phyloP scores from a whole-genome alignment of 2,329 filamentous ascomycete genomes.

The Fusarium gaditjirri region DNA sequence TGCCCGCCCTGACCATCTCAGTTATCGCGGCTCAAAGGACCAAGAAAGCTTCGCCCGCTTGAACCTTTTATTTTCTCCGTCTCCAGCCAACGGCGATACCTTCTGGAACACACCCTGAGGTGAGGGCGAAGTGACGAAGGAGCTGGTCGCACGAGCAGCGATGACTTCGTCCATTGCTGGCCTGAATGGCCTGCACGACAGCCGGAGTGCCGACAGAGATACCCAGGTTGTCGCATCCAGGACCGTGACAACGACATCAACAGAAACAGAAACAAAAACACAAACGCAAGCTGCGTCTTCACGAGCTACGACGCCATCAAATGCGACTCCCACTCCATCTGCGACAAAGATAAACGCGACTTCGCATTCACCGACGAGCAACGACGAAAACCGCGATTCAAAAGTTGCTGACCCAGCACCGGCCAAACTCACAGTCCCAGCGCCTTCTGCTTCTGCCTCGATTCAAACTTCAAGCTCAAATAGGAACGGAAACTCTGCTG shows the following conservation, averaged over 20 bases:
- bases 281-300: conserved; percentile 8
- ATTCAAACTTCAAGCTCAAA: conserved; percentile 6
- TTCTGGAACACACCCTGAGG: conserved; percentile 26
- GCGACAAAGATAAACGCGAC: conserved; percentile 21
- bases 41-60: conserved; percentile 45
- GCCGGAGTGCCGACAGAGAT: conserved; percentile 37
- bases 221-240: conserved; percentile 38
- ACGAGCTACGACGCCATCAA: conserved; percentile 14
- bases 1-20: conserved; percentile 39
- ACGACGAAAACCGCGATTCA: conserved; percentile 25
- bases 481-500: conserved; percentile 7
- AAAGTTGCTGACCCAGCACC: conserved; percentile 19
- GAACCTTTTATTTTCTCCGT: conserved; percentile 45
- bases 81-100: conserved; percentile 33
- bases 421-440: neutral
- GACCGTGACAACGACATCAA: conserved; percentile 19
- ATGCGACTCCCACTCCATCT: conserved; percentile 22
- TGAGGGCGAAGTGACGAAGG: conserved; percentile 59
- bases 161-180: conserved; percentile 69
- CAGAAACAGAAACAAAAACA: conserved; percentile 10
- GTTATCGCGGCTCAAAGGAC: conserved; percentile 46
- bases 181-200: conserved; percentile 46
- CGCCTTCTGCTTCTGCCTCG: conserved; percentile 1
- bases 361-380: conserved; percentile 23
- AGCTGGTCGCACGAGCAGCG: conserved; percentile 66